Conservation (phyloP, 1,139 yeast genomes). For the Saccharomyces hybrid region DNA sequence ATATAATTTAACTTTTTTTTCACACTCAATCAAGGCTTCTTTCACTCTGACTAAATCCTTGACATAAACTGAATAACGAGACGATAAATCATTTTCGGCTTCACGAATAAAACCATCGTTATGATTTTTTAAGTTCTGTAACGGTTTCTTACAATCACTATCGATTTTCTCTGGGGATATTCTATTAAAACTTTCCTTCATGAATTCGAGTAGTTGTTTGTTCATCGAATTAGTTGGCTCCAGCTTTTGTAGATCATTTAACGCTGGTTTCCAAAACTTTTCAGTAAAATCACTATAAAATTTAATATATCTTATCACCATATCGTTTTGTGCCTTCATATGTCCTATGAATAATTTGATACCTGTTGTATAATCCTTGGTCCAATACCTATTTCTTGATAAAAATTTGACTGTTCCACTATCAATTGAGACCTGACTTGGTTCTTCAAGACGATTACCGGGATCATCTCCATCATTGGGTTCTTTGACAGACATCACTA, state of each 20-base stretch:
- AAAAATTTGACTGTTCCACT: not conserved
- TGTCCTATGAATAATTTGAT: conserved; percentile 17
- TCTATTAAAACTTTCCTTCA: not conserved
- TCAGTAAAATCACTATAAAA: conserved; percentile 14
- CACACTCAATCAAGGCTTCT: conserved; percentile 7
- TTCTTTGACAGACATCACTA: not conserved
- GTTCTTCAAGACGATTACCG: not conserved
- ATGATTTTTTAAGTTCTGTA: conserved; percentile 4
- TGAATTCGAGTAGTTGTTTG: not conserved
- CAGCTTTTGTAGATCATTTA: conserved; percentile 1
- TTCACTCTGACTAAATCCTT: conserved; percentile 12
- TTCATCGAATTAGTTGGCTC: not conserved
- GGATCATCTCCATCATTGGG: not conserved
- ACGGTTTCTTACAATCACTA: conserved; percentile 4
- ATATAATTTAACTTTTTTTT: not conserved
- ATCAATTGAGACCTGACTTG: not conserved
- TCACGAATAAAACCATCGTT: conserved; percentile 7
- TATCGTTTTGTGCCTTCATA: conserved; percentile 16
- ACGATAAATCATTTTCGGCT: conserved; percentile 6
- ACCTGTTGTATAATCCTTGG: conserved; percentile 28
- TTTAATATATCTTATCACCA: conserved; percentile 11
- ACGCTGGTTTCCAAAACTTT: conserved; percentile 10
- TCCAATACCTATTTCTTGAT: conserved; percentile 20
- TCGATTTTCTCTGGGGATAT: conserved; percentile 3
- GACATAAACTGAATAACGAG: conserved; percentile 3